phyloP scores from a whole-genome alignment of 805 yeast genomes.

The Tetrapisispora nanseiensis region DNA sequence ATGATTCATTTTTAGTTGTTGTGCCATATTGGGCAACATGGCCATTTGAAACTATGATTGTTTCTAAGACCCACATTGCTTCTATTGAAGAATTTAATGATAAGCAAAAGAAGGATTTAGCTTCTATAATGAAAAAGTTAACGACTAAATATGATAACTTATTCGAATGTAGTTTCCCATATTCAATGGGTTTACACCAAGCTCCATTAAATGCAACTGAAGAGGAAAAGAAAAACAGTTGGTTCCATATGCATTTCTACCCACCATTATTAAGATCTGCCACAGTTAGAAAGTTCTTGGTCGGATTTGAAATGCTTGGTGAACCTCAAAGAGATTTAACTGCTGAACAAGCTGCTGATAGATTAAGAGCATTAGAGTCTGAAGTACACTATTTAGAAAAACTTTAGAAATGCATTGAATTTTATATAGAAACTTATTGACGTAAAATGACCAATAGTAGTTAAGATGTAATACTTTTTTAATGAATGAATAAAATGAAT shows the following conservation, averaged over 20 bases:
- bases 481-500: neutral
- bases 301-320: slow-evolving; percentile 60
- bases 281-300: slow-evolving; percentile 64
- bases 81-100: slow-evolving; percentile 40
- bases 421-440: neutral
- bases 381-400: slow-evolving; percentile 33
- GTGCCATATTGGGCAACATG: slow-evolving; percentile 79
- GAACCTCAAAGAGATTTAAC: slow-evolving; percentile 47
- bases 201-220: slow-evolving; percentile 45
- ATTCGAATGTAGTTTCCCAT: slow-evolving; percentile 61
- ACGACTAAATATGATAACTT: slow-evolving; percentile 64
- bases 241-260: slow-evolving; percentile 68
- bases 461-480: neutral
- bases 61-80: slow-evolving; percentile 45
- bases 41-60: slow-evolving; percentile 67
- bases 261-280: slow-evolving; percentile 71
- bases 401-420: slow-evolving; percentile 16
- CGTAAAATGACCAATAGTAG: too few relatives aligned
- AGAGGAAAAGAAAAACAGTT: slow-evolving; percentile 38
- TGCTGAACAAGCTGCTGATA: slow-evolving; percentile 25
- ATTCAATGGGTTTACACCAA: slow-evolving; percentile 77
- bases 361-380: slow-evolving; percentile 38
- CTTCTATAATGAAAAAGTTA: slow-evolving; percentile 40
- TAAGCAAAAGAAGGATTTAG: slow-evolving; percentile 45
- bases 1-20: slow-evolving; percentile 54